Evolutionary conservation across 1,284 basidiomycete genomes (phyloP).

Genomic region (Phellinidium pouzarii): DNA sequence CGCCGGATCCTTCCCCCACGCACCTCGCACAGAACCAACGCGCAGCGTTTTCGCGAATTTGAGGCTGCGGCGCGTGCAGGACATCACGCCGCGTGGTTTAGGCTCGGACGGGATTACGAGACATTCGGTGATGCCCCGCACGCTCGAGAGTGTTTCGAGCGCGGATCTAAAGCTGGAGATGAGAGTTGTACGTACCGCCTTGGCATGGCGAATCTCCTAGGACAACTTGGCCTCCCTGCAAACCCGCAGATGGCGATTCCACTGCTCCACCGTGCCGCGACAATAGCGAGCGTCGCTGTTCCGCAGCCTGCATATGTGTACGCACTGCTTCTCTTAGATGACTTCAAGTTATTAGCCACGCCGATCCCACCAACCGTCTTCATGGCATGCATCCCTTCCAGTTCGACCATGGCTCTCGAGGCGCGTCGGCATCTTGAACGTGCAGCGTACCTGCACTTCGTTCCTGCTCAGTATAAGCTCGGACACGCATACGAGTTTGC

Average conservation of each 20-base stretch:
- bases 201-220: constrained; percentile 87
- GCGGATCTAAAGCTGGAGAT: constrained; percentile 65
- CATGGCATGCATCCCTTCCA: constrained; percentile 41
- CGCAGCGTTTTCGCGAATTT: constrained; percentile 73
- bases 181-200: constrained; percentile 78
- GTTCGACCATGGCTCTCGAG: constrained; percentile 37
- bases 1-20: constrained; percentile 59
- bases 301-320: constrained; percentile 86
- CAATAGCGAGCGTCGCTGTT: constrained; percentile 63
- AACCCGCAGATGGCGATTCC: constrained; percentile 58
- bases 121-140: constrained; percentile 67
- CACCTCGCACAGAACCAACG: constrained; percentile 63
- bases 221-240: constrained; percentile 67
- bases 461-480: constrained; percentile 89
- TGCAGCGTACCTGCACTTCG: constrained; percentile 81
- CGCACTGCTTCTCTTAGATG: constrained; percentile 77
- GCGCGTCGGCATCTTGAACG: constrained; percentile 65
- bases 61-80: constrained; percentile 74
- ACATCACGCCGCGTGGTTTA: constrained; percentile 76
- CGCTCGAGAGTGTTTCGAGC: constrained; percentile 79
- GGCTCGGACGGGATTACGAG: constrained; percentile 88
- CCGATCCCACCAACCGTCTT: constrained; percentile 50
- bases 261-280: constrained; percentile 73
- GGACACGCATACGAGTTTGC: constrained; percentile 89
- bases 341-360: constrained; percentile 53